Percentiles rank a stretch among this genome's conserved stretches.
These are phyloP conservation scores for Tetrapisispora taiwanensis DNA, from an alignment of 805 yeast species.

Conservation along the genomic window DNA sequence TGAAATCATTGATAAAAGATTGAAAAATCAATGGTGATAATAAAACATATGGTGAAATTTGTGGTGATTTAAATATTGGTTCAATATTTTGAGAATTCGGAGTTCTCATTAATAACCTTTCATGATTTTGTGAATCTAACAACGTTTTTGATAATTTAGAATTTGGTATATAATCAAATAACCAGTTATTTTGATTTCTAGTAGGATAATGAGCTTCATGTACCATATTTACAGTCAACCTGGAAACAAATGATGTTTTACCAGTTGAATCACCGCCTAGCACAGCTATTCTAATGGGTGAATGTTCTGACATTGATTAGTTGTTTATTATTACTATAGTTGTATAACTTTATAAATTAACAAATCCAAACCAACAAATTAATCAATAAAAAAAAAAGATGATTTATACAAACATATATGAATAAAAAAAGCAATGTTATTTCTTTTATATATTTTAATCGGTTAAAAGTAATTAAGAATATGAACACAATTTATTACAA, in stretches of 20 bases:
- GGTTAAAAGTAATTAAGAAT: too few species aligned
- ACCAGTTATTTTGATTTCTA: slow-evolving; percentile 45
- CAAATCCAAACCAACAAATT: too few species aligned
- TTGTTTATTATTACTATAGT: too few species aligned
- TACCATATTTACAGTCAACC: slow-evolving; percentile 38
- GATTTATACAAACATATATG: too few species aligned
- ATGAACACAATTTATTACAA: too few species aligned
- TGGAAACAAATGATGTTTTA: slow-evolving; percentile 47
- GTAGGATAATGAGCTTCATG: slow-evolving; percentile 73
- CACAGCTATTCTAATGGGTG: slow-evolving; percentile 48
- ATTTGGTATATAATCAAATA: slow-evolving; percentile 45
- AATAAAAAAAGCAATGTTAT: too few species aligned
- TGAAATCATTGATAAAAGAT: slow-evolving; percentile 23
- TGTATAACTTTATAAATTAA: too few species aligned
- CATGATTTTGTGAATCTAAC: slow-evolving; percentile 38
- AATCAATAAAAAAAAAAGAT: too few species aligned
- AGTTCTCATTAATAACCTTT: slow-evolving; percentile 30
- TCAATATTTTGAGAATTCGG: slow-evolving; percentile 20
- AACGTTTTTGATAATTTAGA: slow-evolving; percentile 32
- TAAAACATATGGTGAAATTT: slow-evolving; percentile 21
- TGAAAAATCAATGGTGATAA: slow-evolving; percentile 34
- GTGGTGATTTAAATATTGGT: slow-evolving; percentile 27
- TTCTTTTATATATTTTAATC: too few species aligned
- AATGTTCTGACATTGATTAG: background rate
- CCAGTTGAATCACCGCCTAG: slow-evolving; percentile 53